These are phyloP conservation scores for Hibiscus mutabilis DNA, from an alignment of 345 rosid species.

Conservation along the genomic window DNA sequence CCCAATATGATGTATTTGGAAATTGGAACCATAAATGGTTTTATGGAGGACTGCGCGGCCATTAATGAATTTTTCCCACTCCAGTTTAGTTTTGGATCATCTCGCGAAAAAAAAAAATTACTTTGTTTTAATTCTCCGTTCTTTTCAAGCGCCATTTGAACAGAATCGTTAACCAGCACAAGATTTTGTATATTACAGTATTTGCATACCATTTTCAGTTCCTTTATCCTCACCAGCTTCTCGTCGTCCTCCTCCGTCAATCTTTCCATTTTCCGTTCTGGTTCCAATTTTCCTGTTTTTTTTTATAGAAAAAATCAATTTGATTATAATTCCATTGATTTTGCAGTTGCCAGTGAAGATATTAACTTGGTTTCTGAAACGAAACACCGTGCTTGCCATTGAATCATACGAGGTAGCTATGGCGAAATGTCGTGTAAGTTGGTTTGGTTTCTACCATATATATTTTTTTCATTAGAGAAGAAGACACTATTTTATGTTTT, in stretches of 20 bases:
- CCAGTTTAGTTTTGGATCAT: no score
- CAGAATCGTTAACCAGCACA: constrained; percentile 10
- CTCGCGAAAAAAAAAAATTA: no score
- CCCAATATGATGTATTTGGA: constrained; percentile 25
- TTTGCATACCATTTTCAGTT: neutral
- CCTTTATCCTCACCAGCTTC: neutral
- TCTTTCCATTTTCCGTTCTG: neutral
- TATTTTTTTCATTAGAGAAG: neutral
- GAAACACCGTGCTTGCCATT: neutral
- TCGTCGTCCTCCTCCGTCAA: neutral
- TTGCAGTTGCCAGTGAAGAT: constrained; percentile 17
- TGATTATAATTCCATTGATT: constrained; percentile 8
- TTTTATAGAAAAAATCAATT: no score
- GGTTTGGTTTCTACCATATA: neutral
- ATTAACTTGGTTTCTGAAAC: neutral
- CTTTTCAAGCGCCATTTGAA: constrained; percentile 8
- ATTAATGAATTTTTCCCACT: constrained; percentile 39
- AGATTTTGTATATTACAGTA: neutral
- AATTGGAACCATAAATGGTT: constrained; percentile 40
- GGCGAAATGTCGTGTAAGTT: neutral
- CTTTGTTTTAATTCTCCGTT: neutral
- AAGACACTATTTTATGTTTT: neutral
- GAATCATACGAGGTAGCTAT: neutral
- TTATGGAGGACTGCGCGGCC: constrained; percentile 21
- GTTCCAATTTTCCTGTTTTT: neutral